Percentiles rank a stretch among this genome's conserved stretches.
Conservation (phyloP, 306 rosid species). For the Corylus avellana region DNA sequence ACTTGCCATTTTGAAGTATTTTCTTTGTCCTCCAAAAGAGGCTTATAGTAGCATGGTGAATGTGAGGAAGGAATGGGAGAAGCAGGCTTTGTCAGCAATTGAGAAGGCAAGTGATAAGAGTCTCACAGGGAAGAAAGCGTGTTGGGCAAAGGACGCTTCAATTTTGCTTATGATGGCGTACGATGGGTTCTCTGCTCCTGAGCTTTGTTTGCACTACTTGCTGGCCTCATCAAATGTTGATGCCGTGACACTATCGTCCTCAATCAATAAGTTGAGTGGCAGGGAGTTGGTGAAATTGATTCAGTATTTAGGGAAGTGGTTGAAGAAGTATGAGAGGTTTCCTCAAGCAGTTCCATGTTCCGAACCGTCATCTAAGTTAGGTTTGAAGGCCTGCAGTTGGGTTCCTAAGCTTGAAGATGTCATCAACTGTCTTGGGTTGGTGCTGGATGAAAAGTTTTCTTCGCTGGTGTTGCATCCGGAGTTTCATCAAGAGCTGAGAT, state of each 20-base stretch:
- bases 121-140: constrained; percentile 33
- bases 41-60: constrained; percentile 36
- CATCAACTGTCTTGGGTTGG: constrained; percentile 51
- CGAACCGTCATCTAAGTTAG: constrained; percentile 41
- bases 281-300: constrained; percentile 65
- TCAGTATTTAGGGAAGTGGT: constrained; percentile 76
- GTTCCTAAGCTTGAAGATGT: constrained; percentile 81
- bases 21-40: constrained; percentile 57
- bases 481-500: constrained; percentile 72
- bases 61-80: constrained; percentile 83
- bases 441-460: constrained; percentile 76
- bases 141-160: constrained; percentile 66
- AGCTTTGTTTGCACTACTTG: constrained; percentile 76
- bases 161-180: constrained; percentile 75
- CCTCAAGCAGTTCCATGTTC: constrained; percentile 71
- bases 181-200: constrained; percentile 68
- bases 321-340: constrained; percentile 80
- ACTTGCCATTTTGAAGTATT: constrained; percentile 63
- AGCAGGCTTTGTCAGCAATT: constrained; percentile 60
- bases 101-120: constrained; percentile 47
- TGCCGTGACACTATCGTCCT: constrained; percentile 49
- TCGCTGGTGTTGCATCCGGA: constrained; percentile 65
- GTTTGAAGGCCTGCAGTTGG: constrained; percentile 71
- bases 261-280: constrained; percentile 61
- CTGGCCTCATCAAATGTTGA: constrained; percentile 66